Evolutionary conservation across 2,329 filamentous ascomycete genomes (phyloP), one percentile per base, ranked within the genome.

Genomic region (Xylaria sp.): DNA sequence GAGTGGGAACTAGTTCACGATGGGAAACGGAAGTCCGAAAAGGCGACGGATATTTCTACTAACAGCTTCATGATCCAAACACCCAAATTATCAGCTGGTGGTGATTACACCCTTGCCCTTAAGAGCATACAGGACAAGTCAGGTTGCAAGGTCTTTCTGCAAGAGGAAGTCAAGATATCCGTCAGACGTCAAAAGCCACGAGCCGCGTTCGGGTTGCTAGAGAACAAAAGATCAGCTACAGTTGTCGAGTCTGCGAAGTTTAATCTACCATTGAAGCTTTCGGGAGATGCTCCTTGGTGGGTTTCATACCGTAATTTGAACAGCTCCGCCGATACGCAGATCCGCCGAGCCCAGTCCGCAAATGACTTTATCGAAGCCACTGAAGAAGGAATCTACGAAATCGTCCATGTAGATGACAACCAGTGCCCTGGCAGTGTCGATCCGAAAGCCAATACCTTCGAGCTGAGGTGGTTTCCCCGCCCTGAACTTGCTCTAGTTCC

Each of bases 1-100:
- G 94, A 98, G 78, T 99, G 97, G 83, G 96, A 98, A 80, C 84
- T 98, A 50, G 88, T 98, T 8, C 93, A 98, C 80, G 92, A 94
- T 65, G 94, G 94, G 65, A 97, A 92, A 81, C 89, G 94, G 63
- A 90, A 89, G 71, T 91, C 92, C 61, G 87, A 91, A 74, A 88
- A 86, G 65, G 84, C 89, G 31, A 84, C 88, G 0, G 84, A 87
- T 66, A 92, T 97, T 65, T 84, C 89, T 28, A 84, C 83, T 1
- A 84, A 88, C 59, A 81, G 84, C 25, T 90, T 91, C 78, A 91
- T 86, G 46, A 94, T 99, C 77, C 88, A 88, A 72, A 98, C 95
- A 0, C 88, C 91, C 2, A 85, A 87, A 20, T 84, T 99, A 51
- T 85, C 85, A 7, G 91, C 92, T 77, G 96, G 96, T 69, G 96